Evolutionary conservation across 2,329 filamentous ascomycete genomes (phyloP), one percentile per base, ranked within the genome.

Genomic region (Lasiodiplodia sp.): DNA sequence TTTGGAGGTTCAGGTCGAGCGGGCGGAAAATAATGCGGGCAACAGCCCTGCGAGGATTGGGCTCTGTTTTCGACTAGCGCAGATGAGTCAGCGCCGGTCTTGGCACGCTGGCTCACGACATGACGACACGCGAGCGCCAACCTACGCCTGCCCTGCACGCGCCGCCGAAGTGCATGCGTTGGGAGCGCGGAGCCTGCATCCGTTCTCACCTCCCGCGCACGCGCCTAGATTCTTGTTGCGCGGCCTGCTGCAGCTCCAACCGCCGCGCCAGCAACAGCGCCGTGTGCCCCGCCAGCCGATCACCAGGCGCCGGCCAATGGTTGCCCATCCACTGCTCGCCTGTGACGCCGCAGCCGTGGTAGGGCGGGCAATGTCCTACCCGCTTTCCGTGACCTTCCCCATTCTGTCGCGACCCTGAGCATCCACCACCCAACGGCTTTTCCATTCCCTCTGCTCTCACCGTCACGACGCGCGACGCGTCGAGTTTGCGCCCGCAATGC

Each of bases 11-110:
- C 40, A 67, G 65, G 65, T 67, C 53, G 47, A 58, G 65, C 53
- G 52, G 65, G 65, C 65, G 65, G 65, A 67, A 67, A 67, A 67
- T 67, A 67, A 67, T 67, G 65, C 65, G 65, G 65, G 65, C 65
- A 67, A 58, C 65, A 67, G 65, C 55, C 44, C 66, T 63, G 66
- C 56, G 66, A 68, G 57, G 66, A 63, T 63, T 68, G 66, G 66
- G 56, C 66, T 47, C 47, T 63, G 66, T 56, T 66, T 66, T 66
- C 51, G 34, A 51, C 66, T 68, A 63, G 66, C 57, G 66, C 34
- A 21, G 66, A 38, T 68, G 56, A 68, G 34, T 68, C 66, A 67
- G 55, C 65, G n/a, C 14, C 8, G 12, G 4, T 47, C 34, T 52
- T 51, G 60, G 60, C 60, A 31, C 34, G 44, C 55, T 60, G 53